These are phyloP conservation scores for Rostrohypoxylon terebratum DNA, from an alignment of 495 filamentous ascomycete species.

Conservation along the genomic window DNA sequence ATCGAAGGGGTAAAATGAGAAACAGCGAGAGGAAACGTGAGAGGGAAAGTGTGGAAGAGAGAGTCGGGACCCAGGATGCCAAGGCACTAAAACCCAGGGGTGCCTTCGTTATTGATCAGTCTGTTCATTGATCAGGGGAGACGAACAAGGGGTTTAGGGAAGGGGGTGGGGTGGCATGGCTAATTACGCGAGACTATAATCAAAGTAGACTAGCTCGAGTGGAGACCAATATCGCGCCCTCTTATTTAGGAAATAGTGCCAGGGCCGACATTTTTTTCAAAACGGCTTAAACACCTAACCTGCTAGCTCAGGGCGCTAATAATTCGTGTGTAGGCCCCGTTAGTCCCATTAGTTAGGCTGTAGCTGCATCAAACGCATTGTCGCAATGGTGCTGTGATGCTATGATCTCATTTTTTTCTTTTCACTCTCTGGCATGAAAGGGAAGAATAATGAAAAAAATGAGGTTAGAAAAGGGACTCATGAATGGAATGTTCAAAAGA, in stretches of 20 bases:
- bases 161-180: conserved; percentile 36
- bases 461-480: conserved; percentile 19
- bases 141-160: conserved; percentile 21
- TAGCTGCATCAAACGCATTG: conserved; percentile 13
- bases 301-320: conserved; percentile 14
- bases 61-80: conserved; percentile 38
- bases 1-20: conserved; percentile 48
- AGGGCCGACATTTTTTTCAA: conserved; percentile 34
- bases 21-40: conserved; percentile 45
- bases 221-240: conserved; percentile 33
- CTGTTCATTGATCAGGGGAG: conserved; percentile 42
- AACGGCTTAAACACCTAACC: neutral
- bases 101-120: conserved; percentile 45
- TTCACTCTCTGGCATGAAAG: conserved; percentile 3
- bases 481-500: conserved; percentile 40
- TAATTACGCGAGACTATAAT: conserved; percentile 42
- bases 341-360: neutral
- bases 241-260: conserved; percentile 42
- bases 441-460: conserved; percentile 15
- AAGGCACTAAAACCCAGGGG: conserved; percentile 46
- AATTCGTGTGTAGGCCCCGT: neutral
- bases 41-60: conserved; percentile 43
- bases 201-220: conserved; percentile 20
- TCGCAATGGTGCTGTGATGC: conserved; percentile 1
- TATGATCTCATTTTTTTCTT: conserved; percentile 10